Base-by-base conservation (phyloP, 2,329 filamentous ascomycete species). In the Fusarium circinatum region DNA sequence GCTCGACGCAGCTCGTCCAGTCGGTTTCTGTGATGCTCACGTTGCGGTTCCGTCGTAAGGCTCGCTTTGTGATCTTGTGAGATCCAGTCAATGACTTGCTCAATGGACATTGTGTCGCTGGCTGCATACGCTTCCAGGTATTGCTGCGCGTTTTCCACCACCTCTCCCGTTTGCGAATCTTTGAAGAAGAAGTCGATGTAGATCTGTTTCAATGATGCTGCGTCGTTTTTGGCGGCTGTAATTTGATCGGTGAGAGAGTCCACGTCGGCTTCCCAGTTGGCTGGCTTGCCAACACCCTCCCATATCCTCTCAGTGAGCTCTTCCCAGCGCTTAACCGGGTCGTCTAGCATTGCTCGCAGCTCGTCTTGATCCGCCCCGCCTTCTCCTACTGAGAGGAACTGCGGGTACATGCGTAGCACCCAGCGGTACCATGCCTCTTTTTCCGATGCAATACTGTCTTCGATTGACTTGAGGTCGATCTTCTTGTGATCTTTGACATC, bases 381-480 rank as follows among this genome's bases (percentile, higher is more conserved):
- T 44, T 80, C 78, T 22, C 81, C 80, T 14, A 79, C 77, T 32
- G 80, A 78, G 26, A 84, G 78, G 65, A 84, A 83, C 58, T 81
- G 81, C 12, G 83, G 82, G 54, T 83, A 80, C 62, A 75, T 80
- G n/a, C 82, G 79, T 51, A 85, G 70, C 7, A 84, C 82, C 78
- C 82, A 85, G 62, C 85, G 84, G 65, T 89, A 88, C 87, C 88
- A 90, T 17, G 84, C 83, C 68, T 84, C 83, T 75, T 88, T 88
- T 76, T 89, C 87, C 34, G 84, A 84, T 15, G 82, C 81, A 74
- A 90, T 85, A 67, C 85, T 84, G 28, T 83, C 82, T 72, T 89
- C 87, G 45, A 90, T 84, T 24, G 78, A 80, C 47, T 82, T 80
- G 18, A 89, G 79, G 58, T 83, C 82, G n/a, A 82, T 76, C 49